Percentiles rank a stretch among this genome's conserved stretches.
These are phyloP conservation scores for Panus rudis DNA, from an alignment of 768 basidiomycete species.

Conservation along the genomic window DNA sequence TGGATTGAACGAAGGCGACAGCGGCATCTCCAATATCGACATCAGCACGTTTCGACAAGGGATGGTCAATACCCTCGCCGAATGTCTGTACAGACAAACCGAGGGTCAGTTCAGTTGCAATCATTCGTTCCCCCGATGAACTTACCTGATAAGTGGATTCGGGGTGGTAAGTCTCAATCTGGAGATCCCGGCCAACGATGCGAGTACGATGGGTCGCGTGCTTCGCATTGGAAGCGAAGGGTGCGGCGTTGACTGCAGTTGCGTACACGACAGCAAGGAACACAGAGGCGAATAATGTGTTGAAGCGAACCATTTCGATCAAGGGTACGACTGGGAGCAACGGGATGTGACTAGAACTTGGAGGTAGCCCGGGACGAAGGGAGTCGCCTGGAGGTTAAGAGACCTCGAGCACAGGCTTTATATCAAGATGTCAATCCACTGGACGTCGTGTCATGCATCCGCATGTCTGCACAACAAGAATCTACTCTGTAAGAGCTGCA, in stretches of 20 bases:
- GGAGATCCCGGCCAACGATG: not conserved
- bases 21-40: conserved; percentile 15
- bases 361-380: too few species aligned
- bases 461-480: too few species aligned
- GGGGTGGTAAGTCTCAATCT: conserved; percentile 20
- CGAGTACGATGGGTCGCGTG: not conserved
- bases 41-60: conserved; percentile 16
- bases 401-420: too few species aligned
- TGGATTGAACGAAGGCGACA: conserved; percentile 17
- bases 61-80: conserved; percentile 19
- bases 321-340: too few species aligned
- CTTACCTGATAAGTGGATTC: conserved; percentile 17
- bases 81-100: conserved; percentile 19
- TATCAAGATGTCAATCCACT: too few species aligned
- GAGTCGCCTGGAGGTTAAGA: too few species aligned
- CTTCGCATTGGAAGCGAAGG: not conserved
- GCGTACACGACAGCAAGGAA: not conserved
- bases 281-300: not conserved
- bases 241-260: not conserved
- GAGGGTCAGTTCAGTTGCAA: not conserved
- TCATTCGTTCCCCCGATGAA: not conserved
- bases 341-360: too few species aligned
- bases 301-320: too few species aligned
- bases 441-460: too few species aligned
- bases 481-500: too few species aligned